phyloP scores from a whole-genome alignment of 257 asterid species.

The Phtheirospermum japonicum region DNA sequence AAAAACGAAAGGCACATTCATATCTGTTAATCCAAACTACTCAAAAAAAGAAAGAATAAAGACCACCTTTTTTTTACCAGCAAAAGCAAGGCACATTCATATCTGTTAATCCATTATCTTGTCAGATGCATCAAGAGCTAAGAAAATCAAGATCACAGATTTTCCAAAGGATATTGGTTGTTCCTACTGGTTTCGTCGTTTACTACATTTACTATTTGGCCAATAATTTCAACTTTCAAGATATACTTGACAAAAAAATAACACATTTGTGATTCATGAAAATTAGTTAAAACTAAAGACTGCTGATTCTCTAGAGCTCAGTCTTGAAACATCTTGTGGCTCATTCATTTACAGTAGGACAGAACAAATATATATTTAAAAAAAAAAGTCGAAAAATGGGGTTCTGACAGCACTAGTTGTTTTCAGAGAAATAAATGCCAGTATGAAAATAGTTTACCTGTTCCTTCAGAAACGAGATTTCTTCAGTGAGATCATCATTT shows the following conservation, averaged over 20 bases:
- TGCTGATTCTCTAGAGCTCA: background rate
- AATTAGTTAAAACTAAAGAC: background rate
- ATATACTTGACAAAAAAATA: background rate
- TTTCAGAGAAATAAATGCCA: conserved; percentile 12
- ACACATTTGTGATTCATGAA: conserved; percentile 8
- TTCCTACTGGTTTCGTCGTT: background rate
- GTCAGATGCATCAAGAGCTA: background rate
- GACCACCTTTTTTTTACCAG: too few relatives aligned
- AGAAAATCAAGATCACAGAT: background rate
- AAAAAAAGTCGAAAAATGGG: background rate
- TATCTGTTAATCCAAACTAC: too few relatives aligned
- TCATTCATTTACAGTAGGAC: too few relatives aligned
- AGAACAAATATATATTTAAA: too few relatives aligned
- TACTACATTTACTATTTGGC: background rate
- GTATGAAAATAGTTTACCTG: conserved; percentile 42
- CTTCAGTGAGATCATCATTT: conserved; percentile 41
- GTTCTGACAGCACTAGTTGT: background rate
- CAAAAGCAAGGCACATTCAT: too few relatives aligned
- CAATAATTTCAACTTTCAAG: conserved; percentile 2
- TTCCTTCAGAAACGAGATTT: conserved; percentile 50
- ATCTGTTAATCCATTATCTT: background rate
- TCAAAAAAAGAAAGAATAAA: too few relatives aligned
- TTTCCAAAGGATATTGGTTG: background rate
- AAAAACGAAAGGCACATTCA: too few relatives aligned
- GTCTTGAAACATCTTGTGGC: background rate